Evolutionary conservation across 2,329 filamentous ascomycete species (phyloP).

Genomic region (Pseudocercospora vitis): DNA sequence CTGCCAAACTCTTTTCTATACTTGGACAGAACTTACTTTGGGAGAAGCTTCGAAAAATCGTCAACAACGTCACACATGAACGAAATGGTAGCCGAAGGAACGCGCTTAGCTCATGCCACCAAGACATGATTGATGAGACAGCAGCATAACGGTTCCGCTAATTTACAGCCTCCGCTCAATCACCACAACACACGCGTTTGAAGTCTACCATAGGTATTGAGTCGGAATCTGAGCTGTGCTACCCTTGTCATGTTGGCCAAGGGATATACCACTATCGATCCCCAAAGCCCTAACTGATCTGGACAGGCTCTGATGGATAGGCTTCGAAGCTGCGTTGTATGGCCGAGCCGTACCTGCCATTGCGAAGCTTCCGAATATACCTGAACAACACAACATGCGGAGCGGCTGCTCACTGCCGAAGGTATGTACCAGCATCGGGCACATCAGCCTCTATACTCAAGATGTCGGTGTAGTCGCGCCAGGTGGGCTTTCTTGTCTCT

Average conservation of each 20-base stretch:
- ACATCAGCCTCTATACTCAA: neutral
- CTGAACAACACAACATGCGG: neutral
- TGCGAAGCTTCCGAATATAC: slow-evolving; percentile 2
- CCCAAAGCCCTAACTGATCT: neutral
- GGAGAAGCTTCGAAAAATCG: neutral
- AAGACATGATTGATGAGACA: too few species aligned
- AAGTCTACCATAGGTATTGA: neutral
- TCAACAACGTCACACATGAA: neutral
- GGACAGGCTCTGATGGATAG: slow-evolving; percentile 3
- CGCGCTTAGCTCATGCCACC: neutral
- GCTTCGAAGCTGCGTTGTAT: slow-evolving; percentile 1
- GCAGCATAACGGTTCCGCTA: too few species aligned
- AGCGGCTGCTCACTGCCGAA: neutral
- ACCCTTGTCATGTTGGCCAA: neutral
- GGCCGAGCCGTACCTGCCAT: neutral
- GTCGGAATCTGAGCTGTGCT: neutral
- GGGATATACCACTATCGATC: neutral
- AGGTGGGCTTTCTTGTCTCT: neutral
- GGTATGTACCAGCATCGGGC: neutral
- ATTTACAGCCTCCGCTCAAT: too few species aligned
- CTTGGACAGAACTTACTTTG: neutral
- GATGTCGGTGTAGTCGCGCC: neutral
- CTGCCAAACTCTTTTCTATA: slow-evolving; percentile 4
- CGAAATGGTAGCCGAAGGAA: neutral
- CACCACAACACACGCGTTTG: too few species aligned